Evolutionary conservation across 352 stramenopile species (phyloP).

Genomic region (Pythium angustatum): DNA sequence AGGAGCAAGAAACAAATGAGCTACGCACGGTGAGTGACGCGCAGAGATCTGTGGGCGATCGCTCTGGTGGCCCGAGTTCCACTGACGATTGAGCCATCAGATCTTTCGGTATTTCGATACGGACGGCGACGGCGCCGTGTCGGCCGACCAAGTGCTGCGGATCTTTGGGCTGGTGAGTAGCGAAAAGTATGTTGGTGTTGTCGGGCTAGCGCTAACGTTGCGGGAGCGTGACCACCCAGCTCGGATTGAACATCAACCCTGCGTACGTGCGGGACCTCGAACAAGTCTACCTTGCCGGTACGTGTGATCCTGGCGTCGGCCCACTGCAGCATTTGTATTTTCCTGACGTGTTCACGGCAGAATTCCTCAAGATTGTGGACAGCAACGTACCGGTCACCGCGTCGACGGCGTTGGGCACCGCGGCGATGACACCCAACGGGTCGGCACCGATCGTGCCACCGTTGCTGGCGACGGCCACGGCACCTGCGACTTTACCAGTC

Average conservation of each 20-base stretch:
- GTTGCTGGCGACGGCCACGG: background rate
- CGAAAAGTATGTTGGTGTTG: background rate
- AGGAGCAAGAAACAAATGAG: conserved; percentile 50
- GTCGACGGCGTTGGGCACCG: background rate
- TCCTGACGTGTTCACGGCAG: conserved; percentile 31
- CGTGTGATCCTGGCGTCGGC: too few relatives aligned
- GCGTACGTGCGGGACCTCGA: conserved; percentile 53
- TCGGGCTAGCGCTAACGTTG: too few relatives aligned
- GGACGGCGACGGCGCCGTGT: conserved; percentile 58
- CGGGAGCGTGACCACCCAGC: too few relatives aligned
- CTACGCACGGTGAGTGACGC: conserved; percentile 43
- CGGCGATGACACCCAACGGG: background rate
- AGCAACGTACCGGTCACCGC: conserved; percentile 38
- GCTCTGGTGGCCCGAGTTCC: too few relatives aligned
- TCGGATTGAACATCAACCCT: conserved; percentile 57
- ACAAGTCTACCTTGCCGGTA: conserved; percentile 66
- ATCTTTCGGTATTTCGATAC: conserved; percentile 81
- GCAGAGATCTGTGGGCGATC: background rate
- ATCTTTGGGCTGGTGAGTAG: conserved; percentile 61
- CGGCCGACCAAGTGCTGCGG: conserved; percentile 52
- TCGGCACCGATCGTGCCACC: conserved; percentile 2
- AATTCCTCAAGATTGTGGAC: conserved; percentile 77
- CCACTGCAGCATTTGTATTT: too few relatives aligned
- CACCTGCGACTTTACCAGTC: too few relatives aligned
- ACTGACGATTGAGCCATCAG: too few relatives aligned